A percentile compares a stretch with the other conserved stretches of the same genome.
These are phyloP conservation scores for Vigna hirtella DNA, from an alignment of 306 rosid genomes.

Conservation along the genomic window DNA sequence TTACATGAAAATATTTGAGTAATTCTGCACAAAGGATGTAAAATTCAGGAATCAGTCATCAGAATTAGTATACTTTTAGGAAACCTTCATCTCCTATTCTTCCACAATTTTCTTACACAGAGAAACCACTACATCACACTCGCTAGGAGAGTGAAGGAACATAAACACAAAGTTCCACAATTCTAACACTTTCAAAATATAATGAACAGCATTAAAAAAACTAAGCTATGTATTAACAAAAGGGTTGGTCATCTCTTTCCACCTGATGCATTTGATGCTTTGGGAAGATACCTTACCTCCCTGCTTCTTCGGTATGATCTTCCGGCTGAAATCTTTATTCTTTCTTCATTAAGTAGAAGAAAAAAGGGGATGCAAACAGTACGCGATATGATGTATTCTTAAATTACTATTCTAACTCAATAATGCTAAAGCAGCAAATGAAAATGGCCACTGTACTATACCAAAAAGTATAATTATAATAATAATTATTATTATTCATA, in stretches of 20 bases:
- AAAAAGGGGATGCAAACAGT: slow-evolving; percentile 17
- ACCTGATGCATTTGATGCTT: slow-evolving; percentile 14
- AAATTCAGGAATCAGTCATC: neutral
- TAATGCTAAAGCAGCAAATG: neutral
- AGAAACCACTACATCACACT: slow-evolving; percentile 27
- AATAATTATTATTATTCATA: neutral
- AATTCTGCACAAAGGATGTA: neutral
- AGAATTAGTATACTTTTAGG: slow-evolving; percentile 4
- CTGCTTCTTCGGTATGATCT: neutral
- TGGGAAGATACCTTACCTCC: slow-evolving; percentile 19
- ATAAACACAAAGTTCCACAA: neutral
- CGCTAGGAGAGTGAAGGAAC: neutral
- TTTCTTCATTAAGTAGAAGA: slow-evolving; percentile 12
- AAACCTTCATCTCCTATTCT: neutral
- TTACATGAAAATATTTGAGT: slow-evolving; percentile 23
- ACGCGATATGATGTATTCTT: slow-evolving; percentile 1
- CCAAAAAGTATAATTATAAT: neutral
- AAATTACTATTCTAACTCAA: slow-evolving; percentile 6
- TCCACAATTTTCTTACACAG: slow-evolving; percentile 3
- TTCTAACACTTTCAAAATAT: neutral
- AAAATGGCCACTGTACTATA: slow-evolving; percentile 16
- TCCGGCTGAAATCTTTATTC: neutral
- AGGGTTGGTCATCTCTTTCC: slow-evolving; percentile 3
- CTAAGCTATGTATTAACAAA: slow-evolving; percentile 7
- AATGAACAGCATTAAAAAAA: slow-evolving; percentile 11